These are phyloP conservation scores for Gnetum montanum DNA, from an alignment of 75 land plant species.

Conservation along the genomic window DNA sequence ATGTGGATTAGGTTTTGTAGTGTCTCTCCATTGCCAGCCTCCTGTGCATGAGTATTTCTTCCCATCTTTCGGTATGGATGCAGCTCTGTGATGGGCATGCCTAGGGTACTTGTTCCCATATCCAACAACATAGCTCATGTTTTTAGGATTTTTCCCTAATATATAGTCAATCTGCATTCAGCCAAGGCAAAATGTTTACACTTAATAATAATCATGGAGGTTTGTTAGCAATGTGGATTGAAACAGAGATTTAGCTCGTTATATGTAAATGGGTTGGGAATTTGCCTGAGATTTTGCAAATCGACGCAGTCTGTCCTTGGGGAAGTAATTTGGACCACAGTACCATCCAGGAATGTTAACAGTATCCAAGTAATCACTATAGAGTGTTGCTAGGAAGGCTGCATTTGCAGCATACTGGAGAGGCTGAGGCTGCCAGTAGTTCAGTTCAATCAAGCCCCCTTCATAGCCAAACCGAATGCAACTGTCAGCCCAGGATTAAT, in stretches of 20 bases:
- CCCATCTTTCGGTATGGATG: slow-evolving; percentile 58
- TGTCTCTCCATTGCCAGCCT: slow-evolving; percentile 43
- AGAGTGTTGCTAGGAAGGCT: slow-evolving; percentile 54
- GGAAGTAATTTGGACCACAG: slow-evolving; percentile 51
- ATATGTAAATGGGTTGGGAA: not conserved
- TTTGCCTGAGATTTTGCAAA: slow-evolving; percentile 68
- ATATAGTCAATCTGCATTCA: slow-evolving; percentile 68
- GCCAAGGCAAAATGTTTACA: no score
- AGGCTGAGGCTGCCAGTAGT: slow-evolving; percentile 44
- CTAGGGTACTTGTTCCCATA: slow-evolving; percentile 71
- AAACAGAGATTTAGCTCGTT: not conserved
- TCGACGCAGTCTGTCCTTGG: slow-evolving; percentile 24
- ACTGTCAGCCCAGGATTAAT: no score
- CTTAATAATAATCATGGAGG: not conserved
- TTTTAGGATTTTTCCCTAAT: slow-evolving; percentile 74
- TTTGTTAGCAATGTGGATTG: not conserved
- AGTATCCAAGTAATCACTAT: slow-evolving; percentile 46
- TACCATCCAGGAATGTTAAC: slow-evolving; percentile 32
- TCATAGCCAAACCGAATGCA: no score
- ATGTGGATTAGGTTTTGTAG: slow-evolving; percentile 44
- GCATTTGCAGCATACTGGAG: slow-evolving; percentile 59
- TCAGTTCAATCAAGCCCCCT: slow-evolving; percentile 59
- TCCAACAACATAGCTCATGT: slow-evolving; percentile 84
- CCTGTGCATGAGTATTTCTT: slow-evolving; percentile 27
- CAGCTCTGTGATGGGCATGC: slow-evolving; percentile 78